phyloP scores from a whole-genome alignment of 1,284 basidiomycete species.

The Somion occarium region DNA sequence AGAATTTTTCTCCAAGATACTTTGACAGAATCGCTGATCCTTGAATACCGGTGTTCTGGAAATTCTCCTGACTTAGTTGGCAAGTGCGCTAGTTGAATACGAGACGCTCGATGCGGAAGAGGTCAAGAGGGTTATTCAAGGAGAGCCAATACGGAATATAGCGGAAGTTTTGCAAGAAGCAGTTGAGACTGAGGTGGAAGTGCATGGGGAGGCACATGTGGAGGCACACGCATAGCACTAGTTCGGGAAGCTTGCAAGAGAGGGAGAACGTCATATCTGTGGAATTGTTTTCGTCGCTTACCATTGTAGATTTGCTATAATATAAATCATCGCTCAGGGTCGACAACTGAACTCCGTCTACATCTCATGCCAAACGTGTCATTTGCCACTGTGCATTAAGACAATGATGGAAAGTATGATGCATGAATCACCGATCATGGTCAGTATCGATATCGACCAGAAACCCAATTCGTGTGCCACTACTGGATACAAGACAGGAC shows the following conservation, averaged over 20 bases:
- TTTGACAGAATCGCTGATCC: conserved; percentile 1
- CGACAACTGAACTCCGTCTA: too few species aligned
- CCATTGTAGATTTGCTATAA: background rate
- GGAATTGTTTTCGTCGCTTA: background rate
- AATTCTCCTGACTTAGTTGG: conserved; percentile 49
- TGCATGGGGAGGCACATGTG: conserved; percentile 18
- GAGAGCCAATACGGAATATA: conserved; percentile 69
- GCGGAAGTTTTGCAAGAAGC: conserved; percentile 60
- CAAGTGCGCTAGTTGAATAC: conserved; percentile 85
- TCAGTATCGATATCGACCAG: too few species aligned
- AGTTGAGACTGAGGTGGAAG: conserved; percentile 32
- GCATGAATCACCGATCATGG: too few species aligned
- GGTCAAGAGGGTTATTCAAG: conserved; percentile 80
- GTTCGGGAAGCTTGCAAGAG: background rate
- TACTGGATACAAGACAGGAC: too few species aligned
- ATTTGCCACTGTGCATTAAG: too few species aligned
- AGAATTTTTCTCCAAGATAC: background rate
- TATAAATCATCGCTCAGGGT: background rate
- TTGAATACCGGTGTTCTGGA: conserved; percentile 2
- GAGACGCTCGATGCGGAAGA: conserved; percentile 89
- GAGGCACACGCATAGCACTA: conserved; percentile 15
- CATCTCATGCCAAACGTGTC: too few species aligned
- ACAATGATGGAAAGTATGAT: too few species aligned
- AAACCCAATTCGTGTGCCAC: too few species aligned
- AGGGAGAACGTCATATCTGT: background rate